A percentile compares a stretch with the other conserved stretches of the same genome.
phyloP scores from a whole-genome alignment of 1,284 basidiomycete species.

The Trichosporon coremiiforme region DNA sequence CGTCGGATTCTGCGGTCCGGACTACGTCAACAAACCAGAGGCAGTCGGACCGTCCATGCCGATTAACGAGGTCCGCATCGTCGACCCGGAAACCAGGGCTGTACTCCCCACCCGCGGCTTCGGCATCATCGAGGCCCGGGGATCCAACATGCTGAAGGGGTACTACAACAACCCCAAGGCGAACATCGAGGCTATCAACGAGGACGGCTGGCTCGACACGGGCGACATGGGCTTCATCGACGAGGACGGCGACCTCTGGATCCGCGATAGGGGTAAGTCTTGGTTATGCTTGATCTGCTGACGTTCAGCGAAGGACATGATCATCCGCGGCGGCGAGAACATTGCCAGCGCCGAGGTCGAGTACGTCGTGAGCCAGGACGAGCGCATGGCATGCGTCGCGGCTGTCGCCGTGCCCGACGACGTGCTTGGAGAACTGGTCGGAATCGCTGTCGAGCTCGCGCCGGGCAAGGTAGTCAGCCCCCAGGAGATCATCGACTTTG shows the following conservation, averaged over 20 bases:
- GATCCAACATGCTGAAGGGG: constrained; percentile 51
- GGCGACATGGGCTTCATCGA: constrained; percentile 48
- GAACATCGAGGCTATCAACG: constrained; percentile 22
- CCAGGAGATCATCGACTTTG: constrained; percentile 26
- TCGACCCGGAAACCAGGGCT: constrained; percentile 40
- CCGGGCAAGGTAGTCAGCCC: constrained; percentile 22
- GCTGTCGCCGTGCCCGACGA: constrained; percentile 47
- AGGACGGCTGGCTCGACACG: constrained; percentile 52
- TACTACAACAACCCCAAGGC: constrained; percentile 35
- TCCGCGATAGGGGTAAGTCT: constrained; percentile 25
- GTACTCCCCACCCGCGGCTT: constrained; percentile 33
- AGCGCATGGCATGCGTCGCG: constrained; percentile 41
- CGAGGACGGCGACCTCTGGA: constrained; percentile 45
- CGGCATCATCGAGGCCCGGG: constrained; percentile 45
- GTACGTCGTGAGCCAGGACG: constrained; percentile 46
- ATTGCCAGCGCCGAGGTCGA: constrained; percentile 51
- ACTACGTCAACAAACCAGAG: constrained; percentile 39
- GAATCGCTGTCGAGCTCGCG: constrained; percentile 41
- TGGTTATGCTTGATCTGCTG: background rate
- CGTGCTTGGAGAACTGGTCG: constrained; percentile 49
- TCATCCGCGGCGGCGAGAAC: constrained; percentile 54
- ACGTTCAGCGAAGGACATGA: constrained; percentile 39
- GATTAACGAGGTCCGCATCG: constrained; percentile 43
- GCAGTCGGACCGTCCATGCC: constrained; percentile 45
- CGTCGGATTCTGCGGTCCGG: constrained; percentile 29